Evolutionary conservation across 169 alveolate species (phyloP).

Genomic region (Plasmodium cynomolgi): DNA sequence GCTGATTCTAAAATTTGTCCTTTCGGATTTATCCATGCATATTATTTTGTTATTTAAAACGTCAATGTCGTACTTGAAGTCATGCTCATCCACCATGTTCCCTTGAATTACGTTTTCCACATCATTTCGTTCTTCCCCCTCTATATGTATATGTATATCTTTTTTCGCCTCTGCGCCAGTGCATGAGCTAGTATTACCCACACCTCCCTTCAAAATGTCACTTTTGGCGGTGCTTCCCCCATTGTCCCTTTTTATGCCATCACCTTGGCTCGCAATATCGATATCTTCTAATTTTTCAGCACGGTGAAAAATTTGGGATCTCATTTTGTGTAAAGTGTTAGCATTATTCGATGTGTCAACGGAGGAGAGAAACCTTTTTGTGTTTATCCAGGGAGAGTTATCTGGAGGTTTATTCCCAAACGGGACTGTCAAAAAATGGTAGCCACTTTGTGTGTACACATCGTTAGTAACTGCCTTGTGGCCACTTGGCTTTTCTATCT

Average conservation of each 20-base stretch:
- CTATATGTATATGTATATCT: background rate
- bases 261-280: background rate
- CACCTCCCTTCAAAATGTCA: background rate
- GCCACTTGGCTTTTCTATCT: background rate
- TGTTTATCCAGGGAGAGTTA: background rate
- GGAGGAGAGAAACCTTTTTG: background rate
- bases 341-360: background rate
- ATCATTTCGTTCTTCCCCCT: background rate
- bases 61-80: conserved; percentile 31
- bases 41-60: conserved; percentile 27
- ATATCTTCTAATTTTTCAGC: background rate
- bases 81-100: conserved; percentile 39
- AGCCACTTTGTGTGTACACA: background rate
- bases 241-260: background rate
- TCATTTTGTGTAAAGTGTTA: background rate
- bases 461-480: background rate
- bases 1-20: conserved; percentile 21
- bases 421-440: background rate
- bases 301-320: background rate
- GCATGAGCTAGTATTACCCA: background rate
- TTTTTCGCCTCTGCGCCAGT: background rate
- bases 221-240: background rate
- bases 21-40: background rate
- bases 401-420: background rate
- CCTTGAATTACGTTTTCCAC: background rate